These are phyloP conservation scores for Dacryopinax primogenitus DNA, from an alignment of 768 basidiomycete species.

Conservation along the genomic window DNA sequence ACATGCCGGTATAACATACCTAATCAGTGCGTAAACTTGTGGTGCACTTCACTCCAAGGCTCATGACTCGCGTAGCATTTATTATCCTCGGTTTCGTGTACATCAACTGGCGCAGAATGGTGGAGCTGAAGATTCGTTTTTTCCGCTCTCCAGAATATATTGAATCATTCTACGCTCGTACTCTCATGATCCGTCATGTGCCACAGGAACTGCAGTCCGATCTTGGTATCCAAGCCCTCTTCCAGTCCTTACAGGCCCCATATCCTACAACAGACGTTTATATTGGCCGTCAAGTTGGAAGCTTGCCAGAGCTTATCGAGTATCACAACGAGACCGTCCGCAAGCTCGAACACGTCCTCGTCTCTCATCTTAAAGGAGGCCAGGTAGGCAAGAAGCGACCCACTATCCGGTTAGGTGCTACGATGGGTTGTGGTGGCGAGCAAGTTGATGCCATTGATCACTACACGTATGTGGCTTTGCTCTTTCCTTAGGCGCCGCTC, in stretches of 20 bases:
- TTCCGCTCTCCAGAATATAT: constrained; percentile 70
- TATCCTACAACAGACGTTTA: constrained; percentile 88
- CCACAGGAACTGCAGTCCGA: constrained; percentile 73
- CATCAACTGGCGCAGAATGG: constrained; percentile 63
- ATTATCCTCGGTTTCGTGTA: constrained; percentile 61
- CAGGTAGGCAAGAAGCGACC: constrained; percentile 70
- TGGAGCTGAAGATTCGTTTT: constrained; percentile 69
- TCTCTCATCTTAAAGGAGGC: constrained; percentile 78
- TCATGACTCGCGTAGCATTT: constrained; percentile 23
- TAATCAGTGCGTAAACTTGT: constrained; percentile 43
- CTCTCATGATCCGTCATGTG: constrained; percentile 68
- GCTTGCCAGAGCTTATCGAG: constrained; percentile 80
- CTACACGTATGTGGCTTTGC: constrained; percentile 53
- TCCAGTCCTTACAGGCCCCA: constrained; percentile 58
- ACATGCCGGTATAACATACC: constrained; percentile 71
- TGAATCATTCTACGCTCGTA: constrained; percentile 84
- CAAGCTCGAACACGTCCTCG: constrained; percentile 77
- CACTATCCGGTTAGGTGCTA: constrained; percentile 63
- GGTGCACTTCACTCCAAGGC: constrained; percentile 9
- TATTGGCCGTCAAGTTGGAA: constrained; percentile 74
- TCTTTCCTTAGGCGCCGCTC: neutral
- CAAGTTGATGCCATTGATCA: constrained; percentile 88
- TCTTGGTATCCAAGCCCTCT: constrained; percentile 64
- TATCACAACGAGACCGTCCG: constrained; percentile 90
- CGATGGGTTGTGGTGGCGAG: constrained; percentile 66